These are phyloP conservation scores for Blastocystis sp. DNA, from an alignment of 352 stramenopile genomes.

Conservation along the genomic window DNA sequence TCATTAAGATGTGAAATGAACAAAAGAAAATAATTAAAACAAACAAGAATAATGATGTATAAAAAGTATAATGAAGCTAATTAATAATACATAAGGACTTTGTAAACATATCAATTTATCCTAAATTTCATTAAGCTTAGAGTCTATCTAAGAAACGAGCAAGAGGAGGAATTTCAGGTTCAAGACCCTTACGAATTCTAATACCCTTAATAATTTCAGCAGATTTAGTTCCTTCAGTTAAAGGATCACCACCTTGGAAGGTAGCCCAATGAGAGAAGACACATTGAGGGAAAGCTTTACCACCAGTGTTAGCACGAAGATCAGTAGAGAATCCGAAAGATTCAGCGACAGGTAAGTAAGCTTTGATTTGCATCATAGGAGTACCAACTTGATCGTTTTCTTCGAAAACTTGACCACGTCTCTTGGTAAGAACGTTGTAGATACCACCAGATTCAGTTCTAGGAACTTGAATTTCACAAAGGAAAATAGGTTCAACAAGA, in stretches of 20 bases:
- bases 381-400: slow-evolving; percentile 91
- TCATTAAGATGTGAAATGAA: no score
- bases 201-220: slow-evolving; percentile 76
- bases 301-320: slow-evolving; percentile 85
- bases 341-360: slow-evolving; percentile 96
- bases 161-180: slow-evolving; percentile 78
- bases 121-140: no score
- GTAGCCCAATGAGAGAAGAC: slow-evolving; percentile 96
- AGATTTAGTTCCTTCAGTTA: slow-evolving; percentile 69
- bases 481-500: slow-evolving; percentile 92
- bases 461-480: slow-evolving; percentile 90
- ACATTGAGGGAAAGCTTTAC: slow-evolving; percentile 97
- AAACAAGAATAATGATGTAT: no score
- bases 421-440: slow-evolving; percentile 90
- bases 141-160: slow-evolving; percentile 97
- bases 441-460: slow-evolving; percentile 92
- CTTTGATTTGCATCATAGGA: slow-evolving; percentile 84
- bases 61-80: no score
- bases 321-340: slow-evolving; percentile 97
- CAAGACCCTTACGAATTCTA: slow-evolving; percentile 86
- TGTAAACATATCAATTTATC: no score
- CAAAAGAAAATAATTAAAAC: no score
- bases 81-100: no score
- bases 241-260: slow-evolving; percentile 68
- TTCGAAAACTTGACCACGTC: slow-evolving; percentile 91